Conservation (phyloP, 805 yeast species). For the Starmera quercuum region DNA sequence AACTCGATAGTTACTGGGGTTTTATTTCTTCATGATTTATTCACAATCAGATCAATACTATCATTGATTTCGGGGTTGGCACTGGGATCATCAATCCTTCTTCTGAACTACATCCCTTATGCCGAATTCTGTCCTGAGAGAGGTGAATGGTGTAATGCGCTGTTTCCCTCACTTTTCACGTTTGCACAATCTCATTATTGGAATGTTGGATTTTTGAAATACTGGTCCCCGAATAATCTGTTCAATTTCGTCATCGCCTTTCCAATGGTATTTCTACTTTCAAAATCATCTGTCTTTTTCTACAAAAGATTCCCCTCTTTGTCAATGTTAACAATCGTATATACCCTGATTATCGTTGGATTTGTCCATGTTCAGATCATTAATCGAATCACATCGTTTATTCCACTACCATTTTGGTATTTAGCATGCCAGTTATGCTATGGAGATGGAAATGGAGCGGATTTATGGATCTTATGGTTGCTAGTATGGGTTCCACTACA, state of each 20-base stretch:
- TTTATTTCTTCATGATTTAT: slow-evolving; percentile 52
- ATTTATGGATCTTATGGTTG: slow-evolving; percentile 38
- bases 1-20: slow-evolving; percentile 72
- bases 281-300: slow-evolving; percentile 30
- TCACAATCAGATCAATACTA: slow-evolving; percentile 10
- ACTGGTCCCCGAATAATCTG: slow-evolving; percentile 76
- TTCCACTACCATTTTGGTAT: slow-evolving; percentile 75
- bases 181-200: slow-evolving; percentile 79
- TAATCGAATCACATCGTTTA: slow-evolving; percentile 68
- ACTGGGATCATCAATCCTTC: slow-evolving; percentile 38
- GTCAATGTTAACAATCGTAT: slow-evolving; percentile 31
- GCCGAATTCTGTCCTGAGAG: slow-evolving; percentile 56
- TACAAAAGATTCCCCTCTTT: slow-evolving; percentile 30
- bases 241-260: slow-evolving; percentile 76
- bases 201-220: slow-evolving; percentile 73
- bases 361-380: slow-evolving; percentile 84
- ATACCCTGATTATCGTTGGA: slow-evolving; percentile 43
- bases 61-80: slow-evolving; percentile 50
- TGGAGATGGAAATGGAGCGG: slow-evolving; percentile 19
- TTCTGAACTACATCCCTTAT: slow-evolving; percentile 48
- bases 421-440: slow-evolving; percentile 33
- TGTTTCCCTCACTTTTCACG: slow-evolving; percentile 52
- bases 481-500: slow-evolving; percentile 62
- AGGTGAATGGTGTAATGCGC: slow-evolving; percentile 68
- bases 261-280: slow-evolving; percentile 52